Evolutionary conservation across 305 asterid species (phyloP), one percentile per base, ranked within the genome.

Genomic region (Fraxinus sp.): DNA sequence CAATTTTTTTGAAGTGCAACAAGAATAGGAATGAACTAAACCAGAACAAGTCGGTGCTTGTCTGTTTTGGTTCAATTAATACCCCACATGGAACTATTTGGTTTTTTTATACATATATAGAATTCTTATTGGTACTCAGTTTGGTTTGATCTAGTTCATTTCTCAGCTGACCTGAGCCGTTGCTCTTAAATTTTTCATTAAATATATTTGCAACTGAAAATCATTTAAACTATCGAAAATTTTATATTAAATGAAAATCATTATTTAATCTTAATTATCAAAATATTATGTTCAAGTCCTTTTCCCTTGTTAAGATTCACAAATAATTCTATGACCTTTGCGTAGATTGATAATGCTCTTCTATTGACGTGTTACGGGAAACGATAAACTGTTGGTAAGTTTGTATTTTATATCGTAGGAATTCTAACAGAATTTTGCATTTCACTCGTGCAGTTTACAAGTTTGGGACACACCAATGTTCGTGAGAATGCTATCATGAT

Each of bases 401-500:
- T 41, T 43, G 49, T 41, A 35, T 33, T 80, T 18, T 16, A 18
- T 70, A 20, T 24, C 41, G 77, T 82, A 62, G 46, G 66, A 57
- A 20, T 52, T 33, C 33, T 18, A 43, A 59, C 83, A 81, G 26
- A n/a, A 20, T 70, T 71, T 59, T 46, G 49, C 35, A 71, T 85
- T 83, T 80, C 79, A 28, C 28, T 77, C 74, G 1, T 88, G 88
- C 91, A 96, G 99, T 96, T 96, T 80, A 93, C 97, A 28, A 91
- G 89, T 59, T 87, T 82, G 1, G 98, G 99, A n/a, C 97, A 92
- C 80, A 94, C 97, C 24, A 88, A 91, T 81, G 84, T 87, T 80
- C 94, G 90, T 28, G 96, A 85, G 41, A 95, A 90, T 46, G 95
- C 99, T 37, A 85, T 95, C 82, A 79, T 94, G 97, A 95, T 96